Conservation (phyloP, 2,329 filamentous ascomycete genomes). For the Lecanicillium sp. region DNA sequence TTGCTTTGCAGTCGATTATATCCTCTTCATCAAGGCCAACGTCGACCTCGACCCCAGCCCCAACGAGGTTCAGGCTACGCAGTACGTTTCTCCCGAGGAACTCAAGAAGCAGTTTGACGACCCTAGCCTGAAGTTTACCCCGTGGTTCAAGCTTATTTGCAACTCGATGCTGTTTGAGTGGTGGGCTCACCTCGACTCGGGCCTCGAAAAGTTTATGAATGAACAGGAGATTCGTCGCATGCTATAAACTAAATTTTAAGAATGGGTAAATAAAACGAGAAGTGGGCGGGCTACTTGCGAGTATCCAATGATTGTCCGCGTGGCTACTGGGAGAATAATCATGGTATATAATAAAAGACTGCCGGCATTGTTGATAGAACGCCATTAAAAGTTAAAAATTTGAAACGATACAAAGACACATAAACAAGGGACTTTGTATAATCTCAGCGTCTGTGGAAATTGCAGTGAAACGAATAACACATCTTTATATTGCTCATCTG, state of each 20-base stretch:
- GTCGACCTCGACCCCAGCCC: constrained; percentile 74
- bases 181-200: constrained; percentile 80
- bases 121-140: constrained; percentile 76
- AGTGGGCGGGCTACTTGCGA: too few species aligned
- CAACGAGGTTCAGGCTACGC: constrained; percentile 82
- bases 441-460: too few species aligned
- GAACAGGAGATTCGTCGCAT: constrained; percentile 86
- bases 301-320: too few species aligned
- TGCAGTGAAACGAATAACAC: too few species aligned
- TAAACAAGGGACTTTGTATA: too few species aligned
- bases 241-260: constrained; percentile 24
- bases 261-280: too few species aligned
- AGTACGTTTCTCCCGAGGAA: constrained; percentile 75
- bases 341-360: too few species aligned
- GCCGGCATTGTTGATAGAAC: too few species aligned
- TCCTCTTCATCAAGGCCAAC: constrained; percentile 92
- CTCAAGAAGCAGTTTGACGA: constrained; percentile 82
- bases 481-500: too few species aligned
- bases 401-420: too few species aligned
- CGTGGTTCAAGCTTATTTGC: constrained; percentile 99
- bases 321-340: too few species aligned
- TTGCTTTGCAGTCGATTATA: constrained; percentile 81
- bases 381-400: too few species aligned
- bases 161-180: constrained; percentile 96
- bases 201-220: constrained; percentile 76